phyloP scores from a whole-genome alignment of 805 yeast genomes.

The Cyberlindnera bimundalis region DNA sequence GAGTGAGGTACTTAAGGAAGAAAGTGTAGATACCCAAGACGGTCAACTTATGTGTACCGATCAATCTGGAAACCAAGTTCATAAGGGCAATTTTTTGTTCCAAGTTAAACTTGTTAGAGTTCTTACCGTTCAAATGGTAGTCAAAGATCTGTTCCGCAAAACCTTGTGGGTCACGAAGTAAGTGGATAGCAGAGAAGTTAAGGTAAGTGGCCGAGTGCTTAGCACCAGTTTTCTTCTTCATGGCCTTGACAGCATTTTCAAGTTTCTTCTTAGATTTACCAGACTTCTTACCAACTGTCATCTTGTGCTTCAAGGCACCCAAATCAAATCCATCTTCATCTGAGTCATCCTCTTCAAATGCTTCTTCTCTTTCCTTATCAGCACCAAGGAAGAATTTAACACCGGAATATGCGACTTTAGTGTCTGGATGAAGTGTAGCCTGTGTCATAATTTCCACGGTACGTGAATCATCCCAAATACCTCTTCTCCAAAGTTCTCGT shows the following conservation, averaged over 20 bases:
- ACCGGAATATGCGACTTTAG: slow-evolving; percentile 85
- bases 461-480: slow-evolving; percentile 96
- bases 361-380: slow-evolving; percentile 88
- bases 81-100: slow-evolving; percentile 88
- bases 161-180: slow-evolving; percentile 95
- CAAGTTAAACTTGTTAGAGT: slow-evolving; percentile 65
- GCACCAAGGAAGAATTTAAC: slow-evolving; percentile 91
- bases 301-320: slow-evolving; percentile 69
- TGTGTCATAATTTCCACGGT: slow-evolving; percentile 98
- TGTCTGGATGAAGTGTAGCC: slow-evolving; percentile 85
- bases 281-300: slow-evolving; percentile 79
- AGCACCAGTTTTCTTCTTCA: slow-evolving; percentile 61
- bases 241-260: slow-evolving; percentile 64
- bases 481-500: slow-evolving; percentile 95
- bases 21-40: slow-evolving; percentile 87
- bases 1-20: slow-evolving; percentile 85
- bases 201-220: slow-evolving; percentile 63
- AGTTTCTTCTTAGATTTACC: slow-evolving; percentile 76
- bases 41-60: slow-evolving; percentile 92
- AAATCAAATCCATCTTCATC: slow-evolving; percentile 74
- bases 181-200: slow-evolving; percentile 92
- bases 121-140: slow-evolving; percentile 67
- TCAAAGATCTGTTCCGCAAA: slow-evolving; percentile 85
- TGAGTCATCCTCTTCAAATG: slow-evolving; percentile 63
- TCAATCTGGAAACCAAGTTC: slow-evolving; percentile 82